Percentiles rank a stretch among this genome's conserved stretches.
Evolutionary conservation across 352 stramenopile genomes (phyloP).

Genomic region (Phytophthora sp.): DNA sequence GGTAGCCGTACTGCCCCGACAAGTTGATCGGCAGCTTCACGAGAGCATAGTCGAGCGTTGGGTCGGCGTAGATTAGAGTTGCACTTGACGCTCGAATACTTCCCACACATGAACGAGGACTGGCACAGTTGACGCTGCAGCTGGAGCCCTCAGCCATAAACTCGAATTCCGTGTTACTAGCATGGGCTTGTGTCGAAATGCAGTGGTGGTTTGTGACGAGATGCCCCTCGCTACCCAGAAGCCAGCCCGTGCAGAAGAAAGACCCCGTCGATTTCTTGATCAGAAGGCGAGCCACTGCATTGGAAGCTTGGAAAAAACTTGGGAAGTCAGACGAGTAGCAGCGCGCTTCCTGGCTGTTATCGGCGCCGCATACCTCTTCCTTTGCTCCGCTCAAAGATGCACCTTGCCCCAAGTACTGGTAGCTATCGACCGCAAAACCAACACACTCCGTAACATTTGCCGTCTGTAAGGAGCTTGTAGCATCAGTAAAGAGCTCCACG

Average conservation of each 20-base stretch:
- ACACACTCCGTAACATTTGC: constrained; percentile 37
- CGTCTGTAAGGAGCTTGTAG: constrained; percentile 7
- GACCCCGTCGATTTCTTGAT: constrained; percentile 63
- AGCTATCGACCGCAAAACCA: constrained; percentile 61
- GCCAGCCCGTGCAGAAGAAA: constrained; percentile 80
- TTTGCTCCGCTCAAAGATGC: constrained; percentile 34
- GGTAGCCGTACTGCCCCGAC: constrained; percentile 55
- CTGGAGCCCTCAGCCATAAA: constrained; percentile 55
- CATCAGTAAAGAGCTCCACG: constrained; percentile 57
- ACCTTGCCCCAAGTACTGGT: constrained; percentile 41
- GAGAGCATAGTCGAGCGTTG: constrained; percentile 66
- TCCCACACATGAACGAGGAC: constrained; percentile 41
- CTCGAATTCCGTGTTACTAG: constrained; percentile 71
- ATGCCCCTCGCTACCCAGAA: constrained; percentile 77
- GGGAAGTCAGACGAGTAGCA: constrained; percentile 47
- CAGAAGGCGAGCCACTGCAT: constrained; percentile 59
- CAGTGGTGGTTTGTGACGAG: constrained; percentile 87
- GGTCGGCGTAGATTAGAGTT: constrained; percentile 46
- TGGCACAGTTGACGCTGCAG: constrained; percentile 46
- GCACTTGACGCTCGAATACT: constrained; percentile 31
- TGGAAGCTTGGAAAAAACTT: constrained; percentile 26
- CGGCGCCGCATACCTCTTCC: constrained; percentile 64
- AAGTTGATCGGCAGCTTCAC: constrained; percentile 67
- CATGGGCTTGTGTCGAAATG: constrained; percentile 53
- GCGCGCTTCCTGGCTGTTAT: constrained; percentile 66